phyloP scores from a whole-genome alignment of 169 alveolate species.

The Plasmodium vivax region DNA sequence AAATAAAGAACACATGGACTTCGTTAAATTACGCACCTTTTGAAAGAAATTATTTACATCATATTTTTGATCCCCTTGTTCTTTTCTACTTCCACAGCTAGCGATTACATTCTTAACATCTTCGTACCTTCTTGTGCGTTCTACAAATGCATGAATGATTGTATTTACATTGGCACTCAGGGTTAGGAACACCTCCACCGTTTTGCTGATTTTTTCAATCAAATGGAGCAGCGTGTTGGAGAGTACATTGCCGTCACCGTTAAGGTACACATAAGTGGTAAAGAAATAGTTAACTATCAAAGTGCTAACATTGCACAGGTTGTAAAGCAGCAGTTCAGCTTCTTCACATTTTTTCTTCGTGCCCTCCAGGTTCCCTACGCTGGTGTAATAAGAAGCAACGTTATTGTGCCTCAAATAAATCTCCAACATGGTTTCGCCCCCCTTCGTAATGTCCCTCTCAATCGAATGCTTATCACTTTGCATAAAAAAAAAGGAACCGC shows the following conservation, averaged over 20 bases:
- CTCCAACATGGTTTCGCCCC: constrained; percentile 14
- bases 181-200: constrained; percentile 13
- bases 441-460: neutral
- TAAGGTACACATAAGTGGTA: constrained; percentile 23
- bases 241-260: neutral
- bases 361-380: neutral
- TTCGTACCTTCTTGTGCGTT: neutral
- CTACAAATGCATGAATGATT: neutral
- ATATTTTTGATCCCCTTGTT: neutral
- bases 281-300: constrained; percentile 35
- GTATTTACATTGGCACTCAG: constrained; percentile 1
- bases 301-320: constrained; percentile 8
- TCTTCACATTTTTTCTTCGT: neutral
- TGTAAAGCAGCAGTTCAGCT: constrained; percentile 19
- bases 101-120: constrained; percentile 7
- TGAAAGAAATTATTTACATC: constrained; percentile 6
- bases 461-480: neutral
- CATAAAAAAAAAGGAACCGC: neutral
- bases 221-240: neutral
- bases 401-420: constrained; percentile 1
- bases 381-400: neutral
- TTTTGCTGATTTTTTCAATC: constrained; percentile 6
- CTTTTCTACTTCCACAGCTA: neutral
- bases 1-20: neutral
- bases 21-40: constrained; percentile 11